Percentiles rank a stretch among this genome's conserved stretches.
Evolutionary conservation across 129 eudicot genomes (phyloP).

Genomic region (Erigeron canadensis): DNA sequence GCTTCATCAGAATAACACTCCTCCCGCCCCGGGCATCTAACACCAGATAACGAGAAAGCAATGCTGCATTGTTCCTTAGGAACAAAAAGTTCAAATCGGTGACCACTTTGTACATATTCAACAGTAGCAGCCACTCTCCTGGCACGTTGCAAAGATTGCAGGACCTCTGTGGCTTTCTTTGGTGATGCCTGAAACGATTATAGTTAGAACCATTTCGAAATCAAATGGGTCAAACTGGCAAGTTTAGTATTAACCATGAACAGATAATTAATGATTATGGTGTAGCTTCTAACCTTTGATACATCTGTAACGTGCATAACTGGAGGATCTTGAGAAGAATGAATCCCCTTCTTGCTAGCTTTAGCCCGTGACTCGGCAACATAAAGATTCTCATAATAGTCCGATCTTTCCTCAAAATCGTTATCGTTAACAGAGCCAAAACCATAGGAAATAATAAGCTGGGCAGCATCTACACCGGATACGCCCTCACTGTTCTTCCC

Average conservation of each 20-base stretch:
- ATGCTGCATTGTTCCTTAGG: conserved; percentile 93
- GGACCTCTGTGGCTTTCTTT: conserved; percentile 82
- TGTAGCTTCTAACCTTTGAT: conserved; percentile 55
- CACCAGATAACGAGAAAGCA: conserved; percentile 91
- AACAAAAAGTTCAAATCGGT: conserved; percentile 70
- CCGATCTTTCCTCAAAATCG: conserved; percentile 94
- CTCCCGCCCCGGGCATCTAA: conserved; percentile 92
- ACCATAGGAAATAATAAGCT: conserved; percentile 79
- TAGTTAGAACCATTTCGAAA: too few relatives aligned
- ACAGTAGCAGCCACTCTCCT: conserved; percentile 89
- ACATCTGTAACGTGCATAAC: conserved; percentile 73
- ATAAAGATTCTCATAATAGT: conserved; percentile 82
- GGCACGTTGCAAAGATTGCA: conserved; percentile 77
- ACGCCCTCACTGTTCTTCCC: conserved; percentile 60
- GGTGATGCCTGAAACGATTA: conserved; percentile 49
- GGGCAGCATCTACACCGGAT: conserved; percentile 65
- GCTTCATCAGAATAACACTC: conserved; percentile 93
- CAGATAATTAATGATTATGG: neutral
- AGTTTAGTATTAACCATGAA: neutral
- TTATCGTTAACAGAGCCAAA: conserved; percentile 74
- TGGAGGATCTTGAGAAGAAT: conserved; percentile 82
- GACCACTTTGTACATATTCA: conserved; percentile 94
- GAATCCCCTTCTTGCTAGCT: conserved; percentile 68
- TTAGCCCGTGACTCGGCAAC: conserved; percentile 86
- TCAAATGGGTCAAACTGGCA: too few relatives aligned